phyloP scores from a whole-genome alignment of 768 basidiomycete species.

The Brasilioporus rufonigricans region DNA sequence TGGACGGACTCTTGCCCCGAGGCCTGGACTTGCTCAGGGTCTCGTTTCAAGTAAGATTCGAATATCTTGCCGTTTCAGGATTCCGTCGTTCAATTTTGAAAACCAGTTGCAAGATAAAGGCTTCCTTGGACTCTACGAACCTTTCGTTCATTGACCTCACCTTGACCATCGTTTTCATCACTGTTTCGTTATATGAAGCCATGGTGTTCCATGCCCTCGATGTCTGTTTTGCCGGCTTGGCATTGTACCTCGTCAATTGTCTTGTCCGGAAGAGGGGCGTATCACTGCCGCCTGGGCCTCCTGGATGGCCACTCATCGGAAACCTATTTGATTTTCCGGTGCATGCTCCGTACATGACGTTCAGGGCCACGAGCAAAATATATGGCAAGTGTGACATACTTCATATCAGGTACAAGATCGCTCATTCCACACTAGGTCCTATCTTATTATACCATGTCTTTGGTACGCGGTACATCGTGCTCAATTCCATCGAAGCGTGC shows the following conservation, averaged over 20 bases:
- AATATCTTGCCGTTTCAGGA: too few species aligned
- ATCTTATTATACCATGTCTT: slow-evolving; percentile 25
- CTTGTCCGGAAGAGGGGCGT: background rate
- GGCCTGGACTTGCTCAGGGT: too few species aligned
- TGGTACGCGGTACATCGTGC: slow-evolving; percentile 44
- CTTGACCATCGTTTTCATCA: too few species aligned
- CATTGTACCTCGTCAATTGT: background rate
- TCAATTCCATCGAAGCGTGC: slow-evolving; percentile 43
- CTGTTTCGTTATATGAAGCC: too few species aligned
- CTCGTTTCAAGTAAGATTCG: too few species aligned
- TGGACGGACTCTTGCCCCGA: too few species aligned
- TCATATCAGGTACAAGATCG: slow-evolving; percentile 16
- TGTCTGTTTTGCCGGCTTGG: slow-evolving; percentile 14
- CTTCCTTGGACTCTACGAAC: too few species aligned
- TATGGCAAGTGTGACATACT: slow-evolving; percentile 40
- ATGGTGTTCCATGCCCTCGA: background rate
- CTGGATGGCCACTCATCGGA: too few species aligned
- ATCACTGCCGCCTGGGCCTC: background rate
- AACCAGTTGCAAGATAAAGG: too few species aligned
- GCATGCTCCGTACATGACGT: slow-evolving; percentile 48
- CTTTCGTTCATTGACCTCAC: too few species aligned
- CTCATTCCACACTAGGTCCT: slow-evolving; percentile 5
- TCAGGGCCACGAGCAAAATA: slow-evolving; percentile 36
- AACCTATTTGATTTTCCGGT: slow-evolving; percentile 57
- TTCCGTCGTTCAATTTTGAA: too few species aligned